phyloP scores from a whole-genome alignment of 2,329 filamentous ascomycete species.

The Microcyclospora tardicrescens region DNA sequence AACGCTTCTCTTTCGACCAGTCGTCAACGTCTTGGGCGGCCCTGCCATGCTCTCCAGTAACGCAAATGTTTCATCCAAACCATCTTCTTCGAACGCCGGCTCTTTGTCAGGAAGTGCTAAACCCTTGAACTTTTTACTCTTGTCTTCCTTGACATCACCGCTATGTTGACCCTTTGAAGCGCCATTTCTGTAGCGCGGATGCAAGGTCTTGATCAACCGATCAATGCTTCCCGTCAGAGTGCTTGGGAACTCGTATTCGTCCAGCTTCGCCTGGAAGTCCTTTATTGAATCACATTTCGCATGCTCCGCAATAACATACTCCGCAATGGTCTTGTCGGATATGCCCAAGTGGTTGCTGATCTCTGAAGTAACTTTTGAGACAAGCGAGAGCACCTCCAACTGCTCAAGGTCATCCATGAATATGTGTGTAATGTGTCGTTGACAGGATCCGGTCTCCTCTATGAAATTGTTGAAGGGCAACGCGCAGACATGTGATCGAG shows the following conservation, averaged over 20 bases:
- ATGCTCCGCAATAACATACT: slow-evolving; percentile 90
- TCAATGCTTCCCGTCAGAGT: slow-evolving; percentile 88
- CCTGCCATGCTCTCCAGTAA: slow-evolving; percentile 75
- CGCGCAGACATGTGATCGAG: no score
- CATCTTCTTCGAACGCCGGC: slow-evolving; percentile 37
- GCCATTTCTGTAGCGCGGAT: slow-evolving; percentile 65
- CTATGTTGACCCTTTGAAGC: slow-evolving; percentile 16
- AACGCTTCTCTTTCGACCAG: slow-evolving; percentile 45
- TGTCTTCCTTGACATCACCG: slow-evolving; percentile 46
- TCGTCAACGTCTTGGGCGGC: slow-evolving; percentile 43
- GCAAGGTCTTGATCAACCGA: slow-evolving; percentile 74
- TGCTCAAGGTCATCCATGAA: slow-evolving; percentile 80
- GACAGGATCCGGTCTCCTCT: no score
- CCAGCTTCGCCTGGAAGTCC: slow-evolving; percentile 65
- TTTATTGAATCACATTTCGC: slow-evolving; percentile 55
- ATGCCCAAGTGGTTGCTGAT: slow-evolving; percentile 88
- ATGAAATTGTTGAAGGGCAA: no score
- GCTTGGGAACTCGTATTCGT: slow-evolving; percentile 66
- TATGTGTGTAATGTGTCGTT: no score
- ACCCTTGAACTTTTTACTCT: slow-evolving; percentile 80
- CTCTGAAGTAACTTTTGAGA: slow-evolving; percentile 88
- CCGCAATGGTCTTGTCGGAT: slow-evolving; percentile 85
- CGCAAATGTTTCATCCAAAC: slow-evolving; percentile 83
- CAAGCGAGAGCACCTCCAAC: slow-evolving; percentile 84
- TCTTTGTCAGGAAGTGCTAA: slow-evolving; percentile 74